phyloP scores from a whole-genome alignment of 805 yeast species.

The Cyberlindnera euphorbiiphila region DNA sequence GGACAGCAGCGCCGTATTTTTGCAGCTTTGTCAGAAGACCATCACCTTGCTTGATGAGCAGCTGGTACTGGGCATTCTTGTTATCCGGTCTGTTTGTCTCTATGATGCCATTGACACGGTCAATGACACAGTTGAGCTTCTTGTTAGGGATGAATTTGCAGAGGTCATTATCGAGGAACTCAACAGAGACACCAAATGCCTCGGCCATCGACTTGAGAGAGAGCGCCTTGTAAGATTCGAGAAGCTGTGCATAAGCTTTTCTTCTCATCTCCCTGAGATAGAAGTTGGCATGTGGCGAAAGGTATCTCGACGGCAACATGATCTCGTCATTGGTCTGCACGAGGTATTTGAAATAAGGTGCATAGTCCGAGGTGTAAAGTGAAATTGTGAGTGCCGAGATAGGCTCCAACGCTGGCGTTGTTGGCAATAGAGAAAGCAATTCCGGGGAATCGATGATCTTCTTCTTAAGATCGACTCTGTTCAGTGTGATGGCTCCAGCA shows the following conservation, averaged over 20 bases:
- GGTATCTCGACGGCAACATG: slow-evolving; percentile 59
- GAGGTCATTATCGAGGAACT: slow-evolving; percentile 81
- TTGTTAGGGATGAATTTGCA: slow-evolving; percentile 90
- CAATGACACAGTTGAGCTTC: slow-evolving; percentile 92
- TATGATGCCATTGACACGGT: slow-evolving; percentile 90
- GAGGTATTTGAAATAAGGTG: slow-evolving; percentile 69
- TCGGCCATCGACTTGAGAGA: slow-evolving; percentile 91
- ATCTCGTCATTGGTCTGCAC: slow-evolving; percentile 74
- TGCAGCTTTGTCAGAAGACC: slow-evolving; percentile 88
- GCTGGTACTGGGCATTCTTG: slow-evolving; percentile 90
- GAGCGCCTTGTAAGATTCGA: slow-evolving; percentile 90
- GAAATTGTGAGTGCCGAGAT: slow-evolving; percentile 80
- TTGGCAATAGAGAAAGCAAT: slow-evolving; percentile 72
- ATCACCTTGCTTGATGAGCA: slow-evolving; percentile 88
- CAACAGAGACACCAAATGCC: slow-evolving; percentile 85
- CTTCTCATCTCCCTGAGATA: slow-evolving; percentile 91
- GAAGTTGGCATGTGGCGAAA: slow-evolving; percentile 74
- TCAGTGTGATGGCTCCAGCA: slow-evolving; percentile 80
- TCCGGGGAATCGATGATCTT: slow-evolving; percentile 94
- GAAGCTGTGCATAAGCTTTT: slow-evolving; percentile 88
- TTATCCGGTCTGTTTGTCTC: slow-evolving; percentile 96
- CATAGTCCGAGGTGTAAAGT: slow-evolving; percentile 84
- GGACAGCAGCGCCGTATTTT: slow-evolving; percentile 95
- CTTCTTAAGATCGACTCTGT: slow-evolving; percentile 76
- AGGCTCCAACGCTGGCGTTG: slow-evolving; percentile 70